Conservation (phyloP, 345 rosid species). For the Sisymbrium irio region DNA sequence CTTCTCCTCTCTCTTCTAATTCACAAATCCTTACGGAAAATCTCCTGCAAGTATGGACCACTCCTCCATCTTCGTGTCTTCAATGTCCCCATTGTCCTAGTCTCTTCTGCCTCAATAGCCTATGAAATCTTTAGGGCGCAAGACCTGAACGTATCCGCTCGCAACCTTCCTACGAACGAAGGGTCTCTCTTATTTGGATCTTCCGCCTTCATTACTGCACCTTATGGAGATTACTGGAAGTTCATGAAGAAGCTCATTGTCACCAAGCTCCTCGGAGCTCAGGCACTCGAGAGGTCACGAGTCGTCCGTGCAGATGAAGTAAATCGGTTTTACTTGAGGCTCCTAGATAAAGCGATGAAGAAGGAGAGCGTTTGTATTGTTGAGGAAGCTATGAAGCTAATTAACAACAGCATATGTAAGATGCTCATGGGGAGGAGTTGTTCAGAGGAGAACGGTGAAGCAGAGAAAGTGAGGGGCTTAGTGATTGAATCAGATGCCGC, state of each 20-base stretch:
- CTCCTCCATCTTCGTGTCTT: background rate
- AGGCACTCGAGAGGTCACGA: conserved; percentile 14
- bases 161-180: background rate
- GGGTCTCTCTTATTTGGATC: background rate
- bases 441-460: background rate
- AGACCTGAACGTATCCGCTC: background rate
- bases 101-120: conserved; percentile 7
- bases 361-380: conserved; percentile 12
- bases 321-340: background rate
- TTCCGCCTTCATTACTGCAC: background rate
- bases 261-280: conserved; percentile 19
- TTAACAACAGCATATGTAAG: conserved; percentile 14
- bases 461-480: background rate
- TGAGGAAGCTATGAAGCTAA: background rate
- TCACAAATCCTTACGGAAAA: background rate
- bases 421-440: conserved; percentile 40
- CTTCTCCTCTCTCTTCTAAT: background rate
- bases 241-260: conserved; percentile 26
- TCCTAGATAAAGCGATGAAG: conserved; percentile 7
- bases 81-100: background rate
- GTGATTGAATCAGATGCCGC: background rate
- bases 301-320: conserved; percentile 7
- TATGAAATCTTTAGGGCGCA: conserved; percentile 10
- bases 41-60: conserved; percentile 10
- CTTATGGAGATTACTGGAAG: conserved; percentile 20